Base-by-base conservation (phyloP, 1,284 basidiomycete genomes). In the Cutaneotrichosporon sp. region DNA sequence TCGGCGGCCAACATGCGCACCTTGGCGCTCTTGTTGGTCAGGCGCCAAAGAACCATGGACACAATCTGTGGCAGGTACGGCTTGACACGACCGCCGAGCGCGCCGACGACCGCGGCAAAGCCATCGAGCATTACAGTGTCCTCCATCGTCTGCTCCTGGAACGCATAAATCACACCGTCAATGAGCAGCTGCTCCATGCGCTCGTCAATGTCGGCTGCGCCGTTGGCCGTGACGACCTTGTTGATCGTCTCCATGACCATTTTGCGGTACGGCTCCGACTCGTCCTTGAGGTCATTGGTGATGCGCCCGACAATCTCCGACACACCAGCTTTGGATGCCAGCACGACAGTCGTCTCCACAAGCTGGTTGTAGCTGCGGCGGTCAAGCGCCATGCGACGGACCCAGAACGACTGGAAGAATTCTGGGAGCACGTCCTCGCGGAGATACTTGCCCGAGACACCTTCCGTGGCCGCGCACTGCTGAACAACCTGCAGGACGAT, bases 221-320 rank as follows among this genome's bases (percentile, higher is more conserved):
- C 93, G 4, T 96, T 83, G 12, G 86, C 87, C 8, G 86, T 84
- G 30, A 99, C 82, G 36, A 98, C 96, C 73, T 97, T 96, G 20
- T 92, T 96, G 65, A 98, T 97, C 0, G 96, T 97, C 78, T 98
- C 96, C 94, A 98, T 98, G 39, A 97, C 93, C 96, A 98, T 98
- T 81, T 97, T 97, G 61, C 94, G 81, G 80, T 94, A 97, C 7
- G 92, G 91, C 77, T 98, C 96, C 1, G 87, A 87, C 72, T 93
- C 90, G 65, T 94, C 90, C 66, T 98, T 98, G 60, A 98, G 79
- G 70, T 96, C 92, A 70, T 97, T 96, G 56, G 96, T 93, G 61
- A 98, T 85, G 57, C 92, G 81, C 1, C 90, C 88, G 15, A 97
- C 90, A 51, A 98, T 96, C 76, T 97, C 94, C 8, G 91, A 83